phyloP scores from a whole-genome alignment of 73 alveolate genomes.

The Paramecium primaurelia region DNA sequence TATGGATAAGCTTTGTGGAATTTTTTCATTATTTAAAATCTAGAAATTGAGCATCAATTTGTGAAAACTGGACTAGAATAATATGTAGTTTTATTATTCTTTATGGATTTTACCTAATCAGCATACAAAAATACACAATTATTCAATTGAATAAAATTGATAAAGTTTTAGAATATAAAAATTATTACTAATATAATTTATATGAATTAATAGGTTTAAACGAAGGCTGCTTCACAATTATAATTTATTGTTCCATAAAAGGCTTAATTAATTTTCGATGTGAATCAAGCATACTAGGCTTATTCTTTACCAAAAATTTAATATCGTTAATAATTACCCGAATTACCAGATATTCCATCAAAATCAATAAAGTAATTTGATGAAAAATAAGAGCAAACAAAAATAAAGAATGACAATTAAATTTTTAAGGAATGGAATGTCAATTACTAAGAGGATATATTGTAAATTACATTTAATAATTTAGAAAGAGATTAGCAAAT shows the following conservation, averaged over 20 bases:
- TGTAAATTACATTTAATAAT: neutral
- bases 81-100: neutral
- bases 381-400: neutral
- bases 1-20: neutral
- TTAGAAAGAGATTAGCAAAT: constrained; percentile 40
- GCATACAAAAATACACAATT: neutral
- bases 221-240: neutral
- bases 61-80: neutral
- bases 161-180: neutral
- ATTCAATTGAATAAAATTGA: neutral
- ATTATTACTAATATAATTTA: neutral
- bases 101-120: neutral
- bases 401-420: neutral
- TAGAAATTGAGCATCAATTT: neutral
- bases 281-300: constrained; percentile 24
- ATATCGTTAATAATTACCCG: constrained; percentile 13
- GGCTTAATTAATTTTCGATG: neutral
- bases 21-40: neutral
- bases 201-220: neutral
- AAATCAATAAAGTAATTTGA: neutral
- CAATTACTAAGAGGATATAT: constrained; percentile 10
- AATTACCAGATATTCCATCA: neutral
- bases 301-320: constrained; percentile 33
- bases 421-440: constrained; percentile 48
- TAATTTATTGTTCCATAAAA: constrained; percentile 16